phyloP scores from a whole-genome alignment of 108 stramenopile species.

The Cafeteria roenbergensis region DNA sequence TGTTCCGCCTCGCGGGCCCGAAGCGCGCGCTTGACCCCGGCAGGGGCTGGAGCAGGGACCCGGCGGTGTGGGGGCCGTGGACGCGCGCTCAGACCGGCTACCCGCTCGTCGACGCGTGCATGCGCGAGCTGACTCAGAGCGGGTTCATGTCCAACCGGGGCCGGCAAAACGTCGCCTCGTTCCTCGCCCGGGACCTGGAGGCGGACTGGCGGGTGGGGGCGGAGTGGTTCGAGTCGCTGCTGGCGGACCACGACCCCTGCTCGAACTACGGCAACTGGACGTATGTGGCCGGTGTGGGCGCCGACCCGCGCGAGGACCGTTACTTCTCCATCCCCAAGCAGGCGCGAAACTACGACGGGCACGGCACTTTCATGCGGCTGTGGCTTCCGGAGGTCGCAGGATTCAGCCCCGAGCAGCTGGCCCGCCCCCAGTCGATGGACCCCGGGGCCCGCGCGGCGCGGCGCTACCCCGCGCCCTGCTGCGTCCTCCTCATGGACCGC shows the following conservation, averaged over 20 bases:
- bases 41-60: conserved; percentile 10
- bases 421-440: too few species aligned
- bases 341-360: conserved; percentile 75
- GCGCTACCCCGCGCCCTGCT: too few species aligned
- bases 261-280: conserved; percentile 89
- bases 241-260: conserved; percentile 85
- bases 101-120: conserved; percentile 93
- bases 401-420: neutral
- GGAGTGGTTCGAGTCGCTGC: conserved; percentile 68
- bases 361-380: conserved; percentile 79
- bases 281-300: conserved; percentile 73
- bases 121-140: conserved; percentile 80
- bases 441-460: too few species aligned
- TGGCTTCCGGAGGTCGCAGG: conserved; percentile 71
- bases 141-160: conserved; percentile 96
- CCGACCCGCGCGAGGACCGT: conserved; percentile 60
- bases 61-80: conserved; percentile 54
- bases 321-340: conserved; percentile 88
- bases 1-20: conserved; percentile 68
- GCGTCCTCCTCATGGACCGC: too few species aligned
- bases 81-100: conserved; percentile 63
- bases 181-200: conserved; percentile 73
- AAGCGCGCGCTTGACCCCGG: conserved; percentile 21
- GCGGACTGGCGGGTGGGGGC: conserved; percentile 90
- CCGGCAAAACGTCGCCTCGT: conserved; percentile 82